Base-by-base conservation (phyloP, 345 rosid genomes). In the Litchi chinensis region DNA sequence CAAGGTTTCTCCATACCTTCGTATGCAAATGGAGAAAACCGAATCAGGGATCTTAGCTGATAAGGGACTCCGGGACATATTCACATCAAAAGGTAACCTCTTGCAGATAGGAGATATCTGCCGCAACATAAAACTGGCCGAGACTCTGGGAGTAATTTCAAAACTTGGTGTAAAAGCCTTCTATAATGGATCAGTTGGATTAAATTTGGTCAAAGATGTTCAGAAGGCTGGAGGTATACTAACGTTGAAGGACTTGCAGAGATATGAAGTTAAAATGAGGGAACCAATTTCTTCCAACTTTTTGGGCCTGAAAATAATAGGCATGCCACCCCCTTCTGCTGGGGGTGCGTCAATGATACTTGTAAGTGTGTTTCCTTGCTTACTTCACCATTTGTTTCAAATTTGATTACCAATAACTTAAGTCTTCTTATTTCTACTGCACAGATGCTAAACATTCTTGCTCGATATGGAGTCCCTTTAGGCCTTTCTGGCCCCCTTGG, bases 311-410 rank as follows among this genome's bases (percentile, higher is more conserved):
- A 44, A 79, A 76, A 40, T 92, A 19, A 79, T 89, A 3, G 80
- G 91, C 65, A 90, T 89, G 93, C 94, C 93, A 57, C 93, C 94
- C 18, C 93, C 97, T 79, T 88, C 93, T 43, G 81, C 90, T 0
- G 93, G 94, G 4, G 91, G 88, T 6, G 82, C 87, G 28, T 81
- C 91, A 41, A 84, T 90, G 91, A 77, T 79, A 24, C 89, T 92
- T 40, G 92, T 89, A 83, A 86, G 87, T 75, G 11, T 48, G 64
- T 56, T 21, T 7, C 10, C 11, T 5, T 6, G 32, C 59, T 21
- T 70, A 13, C 62, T 71, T 59, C 69, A 13, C n/a, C 39, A 44
- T 56, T 4, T 50, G 15, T 21, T 54, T 80, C 6, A 13, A 24
- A 26, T 54, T 10, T 50, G 1, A 26, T n/a, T 52, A 41, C 18